Evolutionary conservation across 306 rosid genomes (phyloP), one percentile per base, ranked within the genome.

Genomic region (Rosa chinensis): DNA sequence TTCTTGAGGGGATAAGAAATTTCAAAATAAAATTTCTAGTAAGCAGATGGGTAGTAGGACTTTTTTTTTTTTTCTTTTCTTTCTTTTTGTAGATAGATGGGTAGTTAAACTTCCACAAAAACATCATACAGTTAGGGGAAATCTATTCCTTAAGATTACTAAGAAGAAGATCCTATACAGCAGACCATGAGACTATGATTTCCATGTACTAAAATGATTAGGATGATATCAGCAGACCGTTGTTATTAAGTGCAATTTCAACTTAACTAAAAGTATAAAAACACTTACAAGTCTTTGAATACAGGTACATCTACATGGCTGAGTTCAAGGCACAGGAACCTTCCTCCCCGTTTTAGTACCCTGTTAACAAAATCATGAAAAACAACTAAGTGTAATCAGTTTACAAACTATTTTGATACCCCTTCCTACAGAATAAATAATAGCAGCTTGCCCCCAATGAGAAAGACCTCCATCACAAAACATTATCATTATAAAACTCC

Each of bases 281-380:
- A 80, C 84, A 83, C 99, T 86, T 88, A 95, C 98, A 95, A 82
- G 55, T 95, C 91, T 85, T 93, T 95, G 78, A 93, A 89, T 68
- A 93, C 39, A 13, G 97, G 99, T 81, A 83, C 76, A n/a, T 82
- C 93, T 64, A 93, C 97, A 82, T 93, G 99, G 88, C 96, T 93
- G 82, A 95, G 89, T 87, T 93, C 99, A 80, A 95, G 99, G 78
- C 98, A 95, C 75, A 93, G 90, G 85, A 93, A 93, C 85, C 99
- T 90, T 79, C 98, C 99, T 66, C 99, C 99, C 2, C 82, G 82
- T 86, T 86, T 95, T 84, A 95, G 83, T 53, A 95, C 97, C 92
- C 97, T 93, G 77, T 78, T 49, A 81, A 80, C 42, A 79, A 84
- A 75, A 67, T 3, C 35, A 64, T 37, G 21, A 62, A 53, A 59